Base-by-base conservation (phyloP, 2,329 filamentous ascomycete species). In the Fusarium lyarnte region DNA sequence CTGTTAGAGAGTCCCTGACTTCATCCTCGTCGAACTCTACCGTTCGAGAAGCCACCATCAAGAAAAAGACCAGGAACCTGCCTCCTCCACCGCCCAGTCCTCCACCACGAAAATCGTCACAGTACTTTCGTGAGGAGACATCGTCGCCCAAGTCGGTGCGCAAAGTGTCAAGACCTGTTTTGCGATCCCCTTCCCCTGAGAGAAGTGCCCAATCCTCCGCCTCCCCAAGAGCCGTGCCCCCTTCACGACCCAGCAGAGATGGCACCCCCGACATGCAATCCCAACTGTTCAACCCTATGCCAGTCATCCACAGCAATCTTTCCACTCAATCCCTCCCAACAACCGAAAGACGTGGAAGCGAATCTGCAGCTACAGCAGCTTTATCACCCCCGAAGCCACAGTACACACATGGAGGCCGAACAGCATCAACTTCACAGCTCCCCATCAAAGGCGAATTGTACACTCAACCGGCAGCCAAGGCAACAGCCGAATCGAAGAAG, bases 1-100 rank as follows among this genome's bases (percentile, higher is more conserved):
- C 89, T 10, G 89, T 94, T 10, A 87, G 90, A 60, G 92, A 94
- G 78, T 91, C 91, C 2, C 83, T 90, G 9, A 92, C 87, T 27
- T 94, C 92, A 2, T 94, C 92, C 1, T 94, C 92, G 0, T 93
- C 91, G 9, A 89, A 88, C 67, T 93, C 91, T 11, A 93, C 91
- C 5, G 87, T 93, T 13, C 87, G 89, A 38, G 87, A 84, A 21
- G 86, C 84, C 29, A 85, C 85, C 17, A 69, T 66, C 25, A 85
- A 80, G 69, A 84, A 79, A 66, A 86, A 83, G 75, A 63, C 81
- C 53, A 85, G 84, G 75, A 79, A 80, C 25, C 76, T 87, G 8
- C 81, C 84, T n/a, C 83, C 85, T 4, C 81, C 84, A 11, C 86
- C 89, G 16, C 88, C 87, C 16, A 93, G 87, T 62, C 90, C 90